Base-by-base conservation (phyloP, 2,329 filamentous ascomycete genomes). In the Knufia petricola region DNA sequence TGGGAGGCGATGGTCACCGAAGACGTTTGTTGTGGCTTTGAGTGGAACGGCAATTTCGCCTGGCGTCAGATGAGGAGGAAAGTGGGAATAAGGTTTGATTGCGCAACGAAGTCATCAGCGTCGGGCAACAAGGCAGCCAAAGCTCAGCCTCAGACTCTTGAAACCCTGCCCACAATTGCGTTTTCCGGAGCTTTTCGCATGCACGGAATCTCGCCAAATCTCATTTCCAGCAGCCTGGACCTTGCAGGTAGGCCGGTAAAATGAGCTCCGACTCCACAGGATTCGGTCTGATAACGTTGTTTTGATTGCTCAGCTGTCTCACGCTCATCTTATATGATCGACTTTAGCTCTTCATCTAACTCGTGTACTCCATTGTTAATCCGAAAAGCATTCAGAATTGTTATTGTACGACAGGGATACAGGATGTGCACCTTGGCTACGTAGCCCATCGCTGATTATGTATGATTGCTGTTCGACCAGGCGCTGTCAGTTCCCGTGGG, bases 71-170 rank as follows among this genome's bases (percentile, higher is more conserved):
- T 46, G 31, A 21, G n/a, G 15, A 46, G 30, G 15, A 36, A 9
- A 7, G 17, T 17, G 9, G 3, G n/a, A 38, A 39, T 38, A 34
- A 39, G 34, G 44, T 47, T 47, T 47, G 32, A 47, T 47, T 47
- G 44, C 44, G 34, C 34, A 38, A 39, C 38, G 8, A 38, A 38
- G 9, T n/a, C n/a, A n/a, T 24, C 10, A 32, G 19, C 30, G 9
- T 13, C n/a, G 19, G 13, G 3, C 24, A 10, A 42, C 15, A 19
- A 20, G 4, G 23, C 26, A 7, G 4, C 10, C 4, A n/a, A 28
- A 12, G 41, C 41, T 28, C 31, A 44, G 41, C 6, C 15, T 47
- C 44, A 39, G 44, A n/a, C n/a, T n/a, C n/a, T n/a, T n/a, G n/a
- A n/a, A n/a, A n/a, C n/a, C n/a, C n/a, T n/a, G n/a, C n/a, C n/a